phyloP scores from a whole-genome alignment of 2,329 filamentous ascomycete genomes.

The Diaporthe sp. region DNA sequence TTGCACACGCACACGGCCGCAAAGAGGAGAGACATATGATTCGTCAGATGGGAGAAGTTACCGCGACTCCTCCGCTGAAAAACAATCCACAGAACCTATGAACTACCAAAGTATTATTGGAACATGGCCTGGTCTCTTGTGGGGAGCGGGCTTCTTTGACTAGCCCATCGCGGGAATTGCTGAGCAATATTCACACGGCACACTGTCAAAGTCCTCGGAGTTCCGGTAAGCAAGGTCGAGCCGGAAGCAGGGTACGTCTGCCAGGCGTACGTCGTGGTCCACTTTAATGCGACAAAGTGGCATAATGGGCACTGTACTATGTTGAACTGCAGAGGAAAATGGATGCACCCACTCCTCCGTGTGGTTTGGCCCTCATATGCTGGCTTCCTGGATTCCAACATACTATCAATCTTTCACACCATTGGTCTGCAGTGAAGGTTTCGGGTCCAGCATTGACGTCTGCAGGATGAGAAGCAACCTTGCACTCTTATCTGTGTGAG shows the following conservation, averaged over 20 bases:
- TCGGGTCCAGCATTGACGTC: not conserved
- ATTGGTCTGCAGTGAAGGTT: not conserved
- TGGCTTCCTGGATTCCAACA: too few species aligned
- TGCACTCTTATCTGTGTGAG: not conserved
- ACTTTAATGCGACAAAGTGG: constrained; percentile 14
- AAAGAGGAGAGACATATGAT: not conserved
- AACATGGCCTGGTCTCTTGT: not conserved
- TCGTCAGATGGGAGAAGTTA: not conserved
- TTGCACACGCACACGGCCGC: too few species aligned
- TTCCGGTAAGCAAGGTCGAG: not conserved
- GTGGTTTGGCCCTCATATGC: too few species aligned
- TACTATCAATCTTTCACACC: not conserved
- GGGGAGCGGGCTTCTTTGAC: not conserved
- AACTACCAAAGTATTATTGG: not conserved
- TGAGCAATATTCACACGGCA: constrained; percentile 15
- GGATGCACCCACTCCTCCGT: too few species aligned
- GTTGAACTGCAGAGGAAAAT: too few species aligned
- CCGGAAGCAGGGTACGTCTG: not conserved
- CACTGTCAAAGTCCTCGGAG: not conserved
- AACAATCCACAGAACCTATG: not conserved
- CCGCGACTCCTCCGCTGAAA: too few species aligned
- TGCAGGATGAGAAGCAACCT: not conserved
- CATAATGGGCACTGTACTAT: not conserved
- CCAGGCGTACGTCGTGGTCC: not conserved
- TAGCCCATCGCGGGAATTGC: not conserved